A percentile compares a stretch with the other conserved stretches of the same genome.
phyloP scores from a whole-genome alignment of 2,329 filamentous ascomycete species.

The Penicillium sumatraense region DNA sequence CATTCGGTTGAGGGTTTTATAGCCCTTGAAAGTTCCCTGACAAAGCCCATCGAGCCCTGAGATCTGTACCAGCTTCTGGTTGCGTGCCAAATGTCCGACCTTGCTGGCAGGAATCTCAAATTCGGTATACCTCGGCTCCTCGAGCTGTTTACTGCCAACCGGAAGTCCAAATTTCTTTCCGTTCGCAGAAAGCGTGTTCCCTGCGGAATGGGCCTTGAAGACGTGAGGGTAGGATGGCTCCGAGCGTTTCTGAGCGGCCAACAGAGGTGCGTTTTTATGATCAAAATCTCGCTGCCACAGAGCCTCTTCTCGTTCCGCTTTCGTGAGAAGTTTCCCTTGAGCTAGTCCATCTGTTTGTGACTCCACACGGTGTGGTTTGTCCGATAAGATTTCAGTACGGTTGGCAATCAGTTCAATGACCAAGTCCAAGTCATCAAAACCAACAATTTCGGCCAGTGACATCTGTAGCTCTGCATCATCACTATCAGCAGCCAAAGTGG shows the following conservation, averaged over 20 bases:
- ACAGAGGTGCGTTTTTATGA: conserved; percentile 78
- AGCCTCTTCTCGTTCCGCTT: conserved; percentile 76
- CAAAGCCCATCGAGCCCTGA: conserved; percentile 86
- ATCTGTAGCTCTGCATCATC: conserved; percentile 90
- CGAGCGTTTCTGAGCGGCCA: conserved; percentile 70
- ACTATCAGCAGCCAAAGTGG: conserved; percentile 71
- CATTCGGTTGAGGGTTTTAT: conserved; percentile 94
- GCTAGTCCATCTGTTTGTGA: conserved; percentile 51
- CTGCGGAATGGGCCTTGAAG: conserved; percentile 80
- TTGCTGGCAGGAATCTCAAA: conserved; percentile 82
- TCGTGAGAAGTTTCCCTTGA: conserved; percentile 68
- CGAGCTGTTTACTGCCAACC: conserved; percentile 70
- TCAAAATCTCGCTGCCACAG: conserved; percentile 76
- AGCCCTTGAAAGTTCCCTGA: conserved; percentile 87
- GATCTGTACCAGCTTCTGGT: conserved; percentile 78
- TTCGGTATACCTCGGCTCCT: conserved; percentile 84
- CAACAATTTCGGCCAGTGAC: conserved; percentile 83
- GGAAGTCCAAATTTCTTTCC: conserved; percentile 86
- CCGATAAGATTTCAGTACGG: conserved; percentile 67
- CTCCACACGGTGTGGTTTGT: conserved; percentile 34
- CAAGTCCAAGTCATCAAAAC: conserved; percentile 91
- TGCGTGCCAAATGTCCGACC: conserved; percentile 72
- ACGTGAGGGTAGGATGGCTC: conserved; percentile 89
- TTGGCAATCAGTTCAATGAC: conserved; percentile 87
- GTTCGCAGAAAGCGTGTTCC: conserved; percentile 79